Percentiles rank a stretch among this genome's conserved stretches.
phyloP scores from a whole-genome alignment of 2,329 filamentous ascomycete species.

The Exophiala sideris region DNA sequence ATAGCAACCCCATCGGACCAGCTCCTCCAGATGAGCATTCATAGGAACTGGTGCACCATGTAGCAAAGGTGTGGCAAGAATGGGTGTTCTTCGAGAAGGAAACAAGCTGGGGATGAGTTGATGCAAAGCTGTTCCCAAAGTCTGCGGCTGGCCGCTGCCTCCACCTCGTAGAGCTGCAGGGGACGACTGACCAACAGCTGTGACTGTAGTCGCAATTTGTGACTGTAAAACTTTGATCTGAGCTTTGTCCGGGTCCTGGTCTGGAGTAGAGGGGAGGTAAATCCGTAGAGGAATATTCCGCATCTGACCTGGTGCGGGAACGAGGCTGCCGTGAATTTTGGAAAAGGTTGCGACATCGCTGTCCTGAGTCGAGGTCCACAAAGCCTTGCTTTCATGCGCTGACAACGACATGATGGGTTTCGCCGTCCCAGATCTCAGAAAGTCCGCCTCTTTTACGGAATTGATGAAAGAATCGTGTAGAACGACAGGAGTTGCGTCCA shows the following conservation, averaged over 20 bases:
- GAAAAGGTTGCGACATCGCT: constrained; percentile 68
- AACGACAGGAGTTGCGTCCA: constrained; percentile 58
- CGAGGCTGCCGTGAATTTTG: constrained; percentile 70
- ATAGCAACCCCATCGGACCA: constrained; percentile 80
- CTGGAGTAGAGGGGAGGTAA: constrained; percentile 71
- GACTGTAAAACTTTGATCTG: constrained; percentile 73
- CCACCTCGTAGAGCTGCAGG: constrained; percentile 27
- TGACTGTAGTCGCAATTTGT: constrained; percentile 57
- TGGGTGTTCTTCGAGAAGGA: constrained; percentile 76
- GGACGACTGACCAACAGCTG: constrained; percentile 21
- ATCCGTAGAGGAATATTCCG: constrained; percentile 83
- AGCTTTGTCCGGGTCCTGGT: constrained; percentile 40
- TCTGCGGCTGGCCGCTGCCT: constrained; percentile 53
- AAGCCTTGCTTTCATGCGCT: constrained; percentile 74
- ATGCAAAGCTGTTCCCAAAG: constrained; percentile 75
- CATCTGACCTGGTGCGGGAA: constrained; percentile 67
- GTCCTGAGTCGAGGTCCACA: constrained; percentile 77
- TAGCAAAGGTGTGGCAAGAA: constrained; percentile 78
- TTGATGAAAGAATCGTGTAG: constrained; percentile 67
- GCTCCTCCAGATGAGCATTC: constrained; percentile 71
- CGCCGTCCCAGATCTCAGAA: constrained; percentile 79
- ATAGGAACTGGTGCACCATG: constrained; percentile 85
- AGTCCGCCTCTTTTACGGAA: constrained; percentile 77
- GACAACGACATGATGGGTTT: constrained; percentile 87
- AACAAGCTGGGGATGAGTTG: constrained; percentile 75